phyloP scores from a whole-genome alignment of 805 yeast genomes.

The Starmera caribaea region DNA sequence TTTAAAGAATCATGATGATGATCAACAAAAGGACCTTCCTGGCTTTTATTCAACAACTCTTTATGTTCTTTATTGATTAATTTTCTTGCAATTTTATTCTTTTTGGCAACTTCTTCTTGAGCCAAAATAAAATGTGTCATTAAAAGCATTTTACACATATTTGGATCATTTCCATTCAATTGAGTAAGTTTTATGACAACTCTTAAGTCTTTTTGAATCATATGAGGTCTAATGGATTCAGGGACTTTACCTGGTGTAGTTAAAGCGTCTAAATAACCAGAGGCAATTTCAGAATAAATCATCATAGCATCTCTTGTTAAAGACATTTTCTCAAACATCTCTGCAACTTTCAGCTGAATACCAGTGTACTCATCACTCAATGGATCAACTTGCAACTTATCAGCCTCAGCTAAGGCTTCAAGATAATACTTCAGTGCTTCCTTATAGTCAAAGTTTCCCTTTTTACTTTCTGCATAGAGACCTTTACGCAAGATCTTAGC shows the following conservation, averaged over 20 bases:
- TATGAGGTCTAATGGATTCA: constrained; percentile 35
- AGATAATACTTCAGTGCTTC: constrained; percentile 65
- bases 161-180: constrained; percentile 36
- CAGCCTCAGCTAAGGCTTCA: constrained; percentile 60
- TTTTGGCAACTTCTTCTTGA: constrained; percentile 48
- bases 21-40: constrained; percentile 8
- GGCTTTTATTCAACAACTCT: constrained; percentile 10
- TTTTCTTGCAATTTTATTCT: constrained; percentile 24
- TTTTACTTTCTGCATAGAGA: constrained; percentile 74
- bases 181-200: constrained; percentile 62
- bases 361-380: constrained; percentile 82
- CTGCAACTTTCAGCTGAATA: constrained; percentile 76
- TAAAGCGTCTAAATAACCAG: constrained; percentile 46
- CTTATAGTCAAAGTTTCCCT: constrained; percentile 43
- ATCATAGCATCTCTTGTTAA: constrained; percentile 54
- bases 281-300: constrained; percentile 58
- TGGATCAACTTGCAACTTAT: constrained; percentile 42
- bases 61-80: constrained; percentile 23
- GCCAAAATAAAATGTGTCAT: constrained; percentile 57
- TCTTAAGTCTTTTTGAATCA: constrained; percentile 62
- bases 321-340: constrained; percentile 68
- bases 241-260: constrained; percentile 27
- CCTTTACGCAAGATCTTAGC: constrained; percentile 68
- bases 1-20: constrained; percentile 14
- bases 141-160: constrained; percentile 44